A percentile compares a stretch with the other conserved stretches of the same genome.
Conservation (phyloP, 179 eudicot species). For the Monotropa hypopitys region DNA sequence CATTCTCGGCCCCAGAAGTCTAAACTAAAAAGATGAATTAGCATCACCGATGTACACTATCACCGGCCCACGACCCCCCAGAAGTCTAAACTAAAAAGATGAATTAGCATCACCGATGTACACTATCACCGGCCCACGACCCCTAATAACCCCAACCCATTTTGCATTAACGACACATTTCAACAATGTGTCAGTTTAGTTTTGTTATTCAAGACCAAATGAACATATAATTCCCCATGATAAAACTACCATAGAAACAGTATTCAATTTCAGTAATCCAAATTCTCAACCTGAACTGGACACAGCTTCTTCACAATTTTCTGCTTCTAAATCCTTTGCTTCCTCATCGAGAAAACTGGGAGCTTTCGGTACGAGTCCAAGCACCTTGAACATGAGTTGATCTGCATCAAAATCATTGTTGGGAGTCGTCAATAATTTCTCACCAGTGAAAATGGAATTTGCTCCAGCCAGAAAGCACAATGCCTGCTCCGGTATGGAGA, state of each 20-base stretch:
- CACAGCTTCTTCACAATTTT: constrained; percentile 26
- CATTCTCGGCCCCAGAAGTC: too few relatives aligned
- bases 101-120: too few relatives aligned
- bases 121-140: too few relatives aligned
- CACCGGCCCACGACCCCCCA: too few relatives aligned
- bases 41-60: too few relatives aligned
- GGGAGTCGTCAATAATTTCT: constrained; percentile 84
- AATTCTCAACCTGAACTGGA: constrained; percentile 37
- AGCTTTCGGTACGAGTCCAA: constrained; percentile 80
- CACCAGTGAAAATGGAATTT: constrained; percentile 93
- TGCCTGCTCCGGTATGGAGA: constrained; percentile 83
- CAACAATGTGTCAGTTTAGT: not conserved
- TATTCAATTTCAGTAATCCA: not conserved
- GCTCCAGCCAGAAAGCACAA: constrained; percentile 94
- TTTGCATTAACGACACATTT: too few relatives aligned
- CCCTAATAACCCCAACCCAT: too few relatives aligned
- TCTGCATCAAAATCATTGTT: constrained; percentile 88
- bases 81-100: too few relatives aligned
- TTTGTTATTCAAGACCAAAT: too few relatives aligned
- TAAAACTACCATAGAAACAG: not conserved
- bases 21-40: too few relatives aligned
- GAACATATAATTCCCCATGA: not conserved
- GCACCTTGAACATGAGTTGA: constrained; percentile 76
- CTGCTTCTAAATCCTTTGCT: constrained; percentile 22
- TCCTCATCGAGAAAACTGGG: constrained; percentile 43